Base-by-base conservation (phyloP, 768 basidiomycete species). In the Lactarius evosmus region DNA sequence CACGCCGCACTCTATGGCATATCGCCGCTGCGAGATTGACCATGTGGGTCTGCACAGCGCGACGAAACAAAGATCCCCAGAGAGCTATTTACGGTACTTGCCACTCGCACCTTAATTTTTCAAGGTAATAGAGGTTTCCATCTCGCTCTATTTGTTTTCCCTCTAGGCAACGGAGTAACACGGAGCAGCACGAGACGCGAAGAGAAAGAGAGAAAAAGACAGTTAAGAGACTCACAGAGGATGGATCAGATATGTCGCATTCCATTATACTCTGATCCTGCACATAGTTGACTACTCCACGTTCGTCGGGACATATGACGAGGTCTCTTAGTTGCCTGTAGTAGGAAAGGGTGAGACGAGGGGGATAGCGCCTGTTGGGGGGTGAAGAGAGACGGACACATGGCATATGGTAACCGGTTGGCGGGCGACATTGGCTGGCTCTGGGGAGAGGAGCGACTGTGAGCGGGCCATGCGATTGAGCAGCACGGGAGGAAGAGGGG, bases 251-350 rank as follows among this genome's bases (percentile, higher is more conserved):
- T 9, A 88, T 71, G 72, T 88, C 81, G 58, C 86, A 85, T 67
- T 89, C 86, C 27, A 86, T 75, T 57, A 90, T 84, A 30, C 79
- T 77, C 38, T 73, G 70, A 9, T 72, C 72, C 29, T 81, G 81
- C 2, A 88, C 77, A 67, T 88, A 90, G 73, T 84, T 85, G 40
- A 90, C 81, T 6, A 86, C 71, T 2, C 88, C 87, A 14, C 80
- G 76, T 66, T 86, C 82, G 6, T 83, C 78, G 1, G 89, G 90
- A 73, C 89, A 91, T 63, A 89, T 82, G 56, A 92, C 75, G 55
- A 93, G 83, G 76, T 93, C 90, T 38, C 91, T 82, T 32, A 93
- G 77, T 75, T 93, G 91, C 30, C 88, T 89, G 73, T 44, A 11
- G 61, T 33, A 58, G 16, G 14, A 3, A 53, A 58, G 12, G 1